A percentile compares a stretch with the other conserved stretches of the same genome.
Evolutionary conservation across 1,139 yeast species (phyloP).

Genomic region (Yamadazyma kanchanaburiensis): DNA sequence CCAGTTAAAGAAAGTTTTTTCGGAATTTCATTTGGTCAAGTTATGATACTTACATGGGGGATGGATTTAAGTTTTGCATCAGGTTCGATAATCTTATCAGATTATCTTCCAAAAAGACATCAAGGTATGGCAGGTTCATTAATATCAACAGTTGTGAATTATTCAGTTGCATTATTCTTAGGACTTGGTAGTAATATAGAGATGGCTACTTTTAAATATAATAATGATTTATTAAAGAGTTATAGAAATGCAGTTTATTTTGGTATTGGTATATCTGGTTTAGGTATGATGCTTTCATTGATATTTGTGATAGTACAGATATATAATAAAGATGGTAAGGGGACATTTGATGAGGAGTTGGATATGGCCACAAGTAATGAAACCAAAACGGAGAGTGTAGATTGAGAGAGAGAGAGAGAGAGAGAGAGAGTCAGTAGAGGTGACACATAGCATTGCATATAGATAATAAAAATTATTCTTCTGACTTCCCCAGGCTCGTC

Average conservation of each 20-base stretch:
- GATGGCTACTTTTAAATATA: constrained; percentile 22
- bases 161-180: constrained; percentile 49
- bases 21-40: constrained; percentile 43
- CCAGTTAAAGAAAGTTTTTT: constrained; percentile 50
- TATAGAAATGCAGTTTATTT: constrained; percentile 46
- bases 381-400: no score
- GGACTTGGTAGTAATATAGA: constrained; percentile 54
- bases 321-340: constrained; percentile 6
- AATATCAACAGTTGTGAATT: constrained; percentile 52
- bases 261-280: constrained; percentile 35
- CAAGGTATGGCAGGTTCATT: constrained; percentile 64
- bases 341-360: constrained; percentile 7
- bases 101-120: constrained; percentile 44
- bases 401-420: no score
- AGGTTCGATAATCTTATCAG: constrained; percentile 50
- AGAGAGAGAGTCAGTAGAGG: no score
- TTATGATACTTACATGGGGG: constrained; percentile 51
- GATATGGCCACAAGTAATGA: no score
- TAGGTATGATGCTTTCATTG: constrained; percentile 29
- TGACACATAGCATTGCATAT: no score
- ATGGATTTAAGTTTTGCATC: constrained; percentile 62
- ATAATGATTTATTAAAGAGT: constrained; percentile 22
- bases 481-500: no score
- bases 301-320: constrained; percentile 26
- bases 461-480: no score